Evolutionary conservation across 2,329 filamentous ascomycete genomes (phyloP), one percentile per base, ranked within the genome.

Genomic region (Trichoderma hamatum): DNA sequence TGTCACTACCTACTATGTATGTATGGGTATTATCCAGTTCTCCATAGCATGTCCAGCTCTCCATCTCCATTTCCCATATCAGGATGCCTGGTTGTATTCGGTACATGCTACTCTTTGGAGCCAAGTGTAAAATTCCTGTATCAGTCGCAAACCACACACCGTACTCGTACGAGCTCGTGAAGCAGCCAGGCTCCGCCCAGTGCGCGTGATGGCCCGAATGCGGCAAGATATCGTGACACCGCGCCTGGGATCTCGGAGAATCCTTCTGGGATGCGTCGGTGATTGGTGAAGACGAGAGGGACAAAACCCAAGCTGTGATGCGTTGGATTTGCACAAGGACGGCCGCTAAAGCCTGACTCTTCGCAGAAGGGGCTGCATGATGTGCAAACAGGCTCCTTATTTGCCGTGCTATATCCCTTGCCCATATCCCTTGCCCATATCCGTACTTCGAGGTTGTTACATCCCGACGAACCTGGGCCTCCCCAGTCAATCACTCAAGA

Each of bases 201-300:
- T 58, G 54, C 63, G 63, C 54, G 63, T 67, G 63, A 67, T 67
- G 63, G 19, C 24, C 63, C 63, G 52, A 67, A 67, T 67, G 63
- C 54, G 63, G 63, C 39, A 51, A 59, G 54, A 49, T 24, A 59
- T 67, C 54, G 54, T 67, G 63, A 51, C 63, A 51, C 63, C 54
- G 21, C 32, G 63, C 28, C 54, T 43, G 43, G 63, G 26, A 46
- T 34, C 36, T 67, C 63, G 28, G 28, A 36, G 52, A 21, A 32
- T 59, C 63, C 39, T 34, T 34, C 5, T 54, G 56, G 21, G 34
- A 16, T 28, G 28, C n/a, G 19, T 14, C 26, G 30, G 26, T 32
- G 49, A 55, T 65, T 56, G 36, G 52, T 19, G 34, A 52, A 46
- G 26, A 13, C 32, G 24, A 51, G 62, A 65, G 21, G 62, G 51